Conservation (phyloP, 2,329 filamentous ascomycete genomes). For the Leptographium radiaticola region DNA sequence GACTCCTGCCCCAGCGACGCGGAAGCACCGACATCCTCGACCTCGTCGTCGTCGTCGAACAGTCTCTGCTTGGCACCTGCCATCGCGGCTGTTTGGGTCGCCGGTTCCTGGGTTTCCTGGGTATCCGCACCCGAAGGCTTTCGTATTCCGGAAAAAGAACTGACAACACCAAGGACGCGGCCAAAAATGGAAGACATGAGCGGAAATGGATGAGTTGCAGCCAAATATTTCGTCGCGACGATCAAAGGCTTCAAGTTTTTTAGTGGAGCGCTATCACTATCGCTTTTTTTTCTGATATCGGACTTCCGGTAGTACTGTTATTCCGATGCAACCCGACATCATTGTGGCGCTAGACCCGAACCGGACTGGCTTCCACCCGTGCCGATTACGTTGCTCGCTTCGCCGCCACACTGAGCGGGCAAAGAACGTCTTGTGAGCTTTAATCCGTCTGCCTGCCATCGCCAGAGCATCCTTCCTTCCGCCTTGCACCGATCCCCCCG, state of each 20-base stretch:
- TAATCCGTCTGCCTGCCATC: not conserved
- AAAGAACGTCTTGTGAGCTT: not conserved
- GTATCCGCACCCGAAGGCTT: not conserved
- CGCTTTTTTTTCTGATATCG: not conserved
- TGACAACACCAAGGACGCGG: not conserved
- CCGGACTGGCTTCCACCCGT: constrained; percentile 8
- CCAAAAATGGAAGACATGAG: constrained; percentile 1
- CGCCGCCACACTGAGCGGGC: constrained; percentile 4
- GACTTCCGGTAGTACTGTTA: not conserved
- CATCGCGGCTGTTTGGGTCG: not conserved
- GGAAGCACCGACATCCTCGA: constrained; percentile 21
- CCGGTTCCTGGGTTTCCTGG: not conserved
- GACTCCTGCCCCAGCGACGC: constrained; percentile 21
- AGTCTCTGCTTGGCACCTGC: constrained; percentile 28
- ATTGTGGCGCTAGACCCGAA: not conserved
- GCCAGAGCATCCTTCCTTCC: not conserved
- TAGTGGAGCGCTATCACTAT: constrained; percentile 13
- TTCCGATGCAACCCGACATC: not conserved
- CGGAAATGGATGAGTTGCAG: not conserved
- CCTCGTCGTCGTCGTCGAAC: constrained; percentile 39
- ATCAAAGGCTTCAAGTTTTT: constrained; percentile 12
- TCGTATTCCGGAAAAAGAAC: not conserved
- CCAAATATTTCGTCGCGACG: not conserved
- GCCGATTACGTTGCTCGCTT: constrained; percentile 11
- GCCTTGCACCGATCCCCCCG: not conserved